Evolutionary conservation across 371 early-diverging fungal species (phyloP).

Genomic region (Amoeboradix gromovi): DNA sequence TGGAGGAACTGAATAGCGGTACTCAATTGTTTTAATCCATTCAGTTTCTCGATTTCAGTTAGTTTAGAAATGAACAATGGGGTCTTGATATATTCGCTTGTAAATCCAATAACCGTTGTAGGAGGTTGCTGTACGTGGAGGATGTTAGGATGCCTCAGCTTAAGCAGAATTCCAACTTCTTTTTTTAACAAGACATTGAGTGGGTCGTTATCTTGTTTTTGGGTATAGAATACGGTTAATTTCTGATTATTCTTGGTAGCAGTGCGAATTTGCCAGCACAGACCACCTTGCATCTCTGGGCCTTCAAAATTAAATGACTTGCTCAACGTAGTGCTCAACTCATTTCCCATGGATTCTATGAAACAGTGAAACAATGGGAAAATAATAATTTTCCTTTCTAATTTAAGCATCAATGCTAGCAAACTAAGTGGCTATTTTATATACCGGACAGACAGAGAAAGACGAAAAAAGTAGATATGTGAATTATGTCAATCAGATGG

Average conservation of each 20-base stretch:
- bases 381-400: too few relatives aligned
- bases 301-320: background rate
- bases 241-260: background rate
- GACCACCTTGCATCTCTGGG: background rate
- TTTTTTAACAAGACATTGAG: background rate
- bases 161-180: background rate
- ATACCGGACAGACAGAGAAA: too few relatives aligned
- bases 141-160: background rate
- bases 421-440: too few relatives aligned
- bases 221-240: background rate
- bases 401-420: too few relatives aligned
- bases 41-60: background rate
- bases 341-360: too few relatives aligned
- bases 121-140: background rate
- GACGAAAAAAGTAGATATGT: too few relatives aligned
- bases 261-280: background rate
- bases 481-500: too few relatives aligned
- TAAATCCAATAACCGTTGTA: background rate
- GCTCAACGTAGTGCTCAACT: background rate
- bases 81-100: background rate
- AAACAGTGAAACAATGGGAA: too few relatives aligned
- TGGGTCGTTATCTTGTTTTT: background rate
- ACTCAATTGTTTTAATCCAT: background rate
- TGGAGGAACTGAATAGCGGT: background rate
- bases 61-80: background rate